These are phyloP conservation scores for Blastobotrys apis DNA, from an alignment of 1,139 yeast species.

Conservation along the genomic window DNA sequence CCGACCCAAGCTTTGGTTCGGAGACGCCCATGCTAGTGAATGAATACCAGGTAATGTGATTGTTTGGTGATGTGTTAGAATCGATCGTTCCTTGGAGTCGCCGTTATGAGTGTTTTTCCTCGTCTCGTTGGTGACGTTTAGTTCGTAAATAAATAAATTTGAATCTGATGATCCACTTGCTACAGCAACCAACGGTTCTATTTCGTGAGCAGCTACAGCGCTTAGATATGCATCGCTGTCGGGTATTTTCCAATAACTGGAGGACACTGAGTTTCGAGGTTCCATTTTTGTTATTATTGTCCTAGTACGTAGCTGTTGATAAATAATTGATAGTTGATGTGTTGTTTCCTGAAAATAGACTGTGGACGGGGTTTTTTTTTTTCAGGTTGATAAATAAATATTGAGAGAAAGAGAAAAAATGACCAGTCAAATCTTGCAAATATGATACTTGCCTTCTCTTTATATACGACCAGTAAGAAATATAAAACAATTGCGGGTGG, in stretches of 20 bases:
- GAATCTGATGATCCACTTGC: constrained; percentile 53
- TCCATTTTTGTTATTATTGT: not conserved
- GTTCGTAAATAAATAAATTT: constrained; percentile 63
- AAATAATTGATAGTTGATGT: not conserved
- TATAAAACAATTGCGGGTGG: not conserved
- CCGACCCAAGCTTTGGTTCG: constrained; percentile 33
- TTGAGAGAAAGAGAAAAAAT: not conserved
- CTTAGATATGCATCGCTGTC: constrained; percentile 56
- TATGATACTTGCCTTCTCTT: not conserved
- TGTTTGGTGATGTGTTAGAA: constrained; percentile 69
- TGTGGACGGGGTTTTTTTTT: not conserved
- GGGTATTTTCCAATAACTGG: constrained; percentile 63
- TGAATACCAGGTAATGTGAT: constrained; percentile 66
- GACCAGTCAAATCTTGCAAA: not conserved
- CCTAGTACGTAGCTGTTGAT: too few relatives aligned
- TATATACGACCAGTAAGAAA: not conserved
- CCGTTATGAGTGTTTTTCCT: not conserved
- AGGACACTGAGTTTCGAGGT: constrained; percentile 7
- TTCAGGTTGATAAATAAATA: not conserved
- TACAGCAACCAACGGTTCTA: constrained; percentile 52
- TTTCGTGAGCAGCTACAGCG: constrained; percentile 46
- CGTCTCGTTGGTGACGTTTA: constrained; percentile 34
- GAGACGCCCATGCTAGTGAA: constrained; percentile 59
- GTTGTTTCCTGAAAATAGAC: not conserved
- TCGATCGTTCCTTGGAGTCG: constrained; percentile 9